These are phyloP conservation scores for Pinus taeda DNA, from an alignment of 75 land plant genomes.

Conservation along the genomic window DNA sequence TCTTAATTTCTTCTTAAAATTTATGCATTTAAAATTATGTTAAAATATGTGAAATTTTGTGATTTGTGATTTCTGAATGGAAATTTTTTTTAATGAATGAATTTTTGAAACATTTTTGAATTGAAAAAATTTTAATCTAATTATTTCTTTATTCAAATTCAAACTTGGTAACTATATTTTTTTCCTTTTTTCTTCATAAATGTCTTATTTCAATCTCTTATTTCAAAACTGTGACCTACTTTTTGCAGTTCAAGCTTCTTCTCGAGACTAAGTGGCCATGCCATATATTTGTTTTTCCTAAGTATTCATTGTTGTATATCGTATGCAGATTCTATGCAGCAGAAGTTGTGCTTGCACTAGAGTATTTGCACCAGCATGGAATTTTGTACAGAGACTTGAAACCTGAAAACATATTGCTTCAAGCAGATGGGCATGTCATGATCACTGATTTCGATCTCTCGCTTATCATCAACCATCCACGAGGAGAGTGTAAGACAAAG, in stretches of 20 bases:
- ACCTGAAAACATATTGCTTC: slow-evolving; percentile 72
- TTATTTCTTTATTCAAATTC: too few relatives aligned
- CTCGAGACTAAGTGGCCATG: not conserved
- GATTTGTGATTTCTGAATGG: too few relatives aligned
- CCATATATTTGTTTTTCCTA: not conserved
- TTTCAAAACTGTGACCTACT: too few relatives aligned
- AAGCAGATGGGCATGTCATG: slow-evolving; percentile 52
- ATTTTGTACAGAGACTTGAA: slow-evolving; percentile 71
- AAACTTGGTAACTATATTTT: too few relatives aligned
- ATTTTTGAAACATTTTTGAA: too few relatives aligned
- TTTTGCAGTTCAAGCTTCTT: not conserved
- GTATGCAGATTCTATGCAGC: slow-evolving; percentile 54
- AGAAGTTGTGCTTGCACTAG: slow-evolving; percentile 64
- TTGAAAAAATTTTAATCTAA: too few relatives aligned
- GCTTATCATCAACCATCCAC: slow-evolving; percentile 15
- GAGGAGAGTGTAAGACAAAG: not conserved
- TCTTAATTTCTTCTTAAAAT: too few relatives aligned
- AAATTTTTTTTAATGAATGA: too few relatives aligned
- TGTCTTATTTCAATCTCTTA: too few relatives aligned
- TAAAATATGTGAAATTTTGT: too few relatives aligned
- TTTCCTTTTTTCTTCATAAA: too few relatives aligned
- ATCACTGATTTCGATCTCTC: slow-evolving; percentile 85
- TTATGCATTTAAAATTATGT: too few relatives aligned
- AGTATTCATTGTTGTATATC: not conserved
- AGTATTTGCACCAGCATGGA: slow-evolving; percentile 52